Base-by-base conservation (phyloP, 148 eudicot species). In the Persicaria tinctoria region DNA sequence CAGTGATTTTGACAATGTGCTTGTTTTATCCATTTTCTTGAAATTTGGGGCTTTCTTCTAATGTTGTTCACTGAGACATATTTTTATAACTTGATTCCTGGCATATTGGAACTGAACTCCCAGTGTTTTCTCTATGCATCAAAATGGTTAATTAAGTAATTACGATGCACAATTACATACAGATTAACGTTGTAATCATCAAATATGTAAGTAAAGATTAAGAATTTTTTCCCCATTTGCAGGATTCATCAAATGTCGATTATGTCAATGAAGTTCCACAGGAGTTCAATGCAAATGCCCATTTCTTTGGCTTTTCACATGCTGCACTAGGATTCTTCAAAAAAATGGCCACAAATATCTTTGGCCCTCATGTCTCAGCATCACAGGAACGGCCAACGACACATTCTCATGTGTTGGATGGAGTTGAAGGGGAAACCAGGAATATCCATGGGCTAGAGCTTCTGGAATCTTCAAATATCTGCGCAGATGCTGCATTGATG, bases 311-410 rank as follows among this genome's bases (percentile, higher is more conserved):
- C 72, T 79, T 88, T 80, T 79, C 92, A 44, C 84, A 78, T 87
- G 87, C 85, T 64, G 94, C 94, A 45, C 70, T 89, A 23, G 93
- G 85, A 46, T 75, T 87, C 73, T 79, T 93, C 55, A 73, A 82
- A 8, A 87, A 81, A 71, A 78, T 94, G 49, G 85, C 89, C 68
- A 75, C 84, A 41, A 84, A 80, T 78, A 78, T 90, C 51, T 86
- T 88, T 64, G 78, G 83, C 9, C 73, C 85, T 75, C 73, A 77
- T 63, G 80, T 82, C 73, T 80, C 83, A 10, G 73, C 85, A 12
- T 81, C 89, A 54, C 63, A 79, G 16, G 64, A 83, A 50, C 81
- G 32, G 60, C 69, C 70, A 72, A 55, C 73, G 59, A 74, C 83
- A 77, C 80, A 84, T 77, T 73, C 50, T 57, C 77, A 59, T 50